Conservation (phyloP, 1,139 yeast species). For the Saccharomyces hybrid region DNA sequence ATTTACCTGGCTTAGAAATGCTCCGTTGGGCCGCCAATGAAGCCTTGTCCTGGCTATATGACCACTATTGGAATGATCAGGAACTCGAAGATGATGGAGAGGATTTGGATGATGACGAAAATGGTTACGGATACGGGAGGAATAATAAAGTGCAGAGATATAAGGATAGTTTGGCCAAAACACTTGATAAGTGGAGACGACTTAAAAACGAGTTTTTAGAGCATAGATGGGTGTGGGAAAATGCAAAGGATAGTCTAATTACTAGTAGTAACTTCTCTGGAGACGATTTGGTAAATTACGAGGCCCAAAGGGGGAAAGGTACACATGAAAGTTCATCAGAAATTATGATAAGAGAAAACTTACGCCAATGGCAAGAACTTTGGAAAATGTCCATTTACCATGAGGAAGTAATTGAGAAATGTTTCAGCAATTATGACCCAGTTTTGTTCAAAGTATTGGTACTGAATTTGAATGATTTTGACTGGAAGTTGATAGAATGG, state of each 20-base stretch:
- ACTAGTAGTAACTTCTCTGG: constrained; percentile 19
- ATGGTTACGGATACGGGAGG: constrained; percentile 16
- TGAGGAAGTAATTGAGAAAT: constrained; percentile 9
- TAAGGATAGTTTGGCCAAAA: constrained; percentile 2
- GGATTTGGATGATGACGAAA: constrained; percentile 28
- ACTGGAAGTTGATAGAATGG: constrained; percentile 19
- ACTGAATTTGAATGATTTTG: constrained; percentile 16
- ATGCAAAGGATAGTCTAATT: constrained; percentile 11
- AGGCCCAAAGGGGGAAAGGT: not conserved
- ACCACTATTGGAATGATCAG: constrained; percentile 59
- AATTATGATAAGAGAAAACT: constrained; percentile 11
- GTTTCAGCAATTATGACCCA: constrained; percentile 11
- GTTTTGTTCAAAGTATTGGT: constrained; percentile 14
- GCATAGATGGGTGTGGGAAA: constrained; percentile 25
- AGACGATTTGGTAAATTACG: constrained; percentile 2
- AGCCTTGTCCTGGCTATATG: constrained; percentile 71
- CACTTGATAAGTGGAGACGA: constrained; percentile 14
- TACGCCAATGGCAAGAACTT: constrained; percentile 13
- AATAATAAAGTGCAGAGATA: constrained; percentile 16
- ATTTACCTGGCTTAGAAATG: constrained; percentile 61
- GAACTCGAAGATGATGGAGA: constrained; percentile 25
- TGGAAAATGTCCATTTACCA: constrained; percentile 19
- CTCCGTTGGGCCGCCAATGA: constrained; percentile 49
- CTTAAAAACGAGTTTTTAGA: constrained; percentile 30
- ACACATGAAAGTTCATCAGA: constrained; percentile 8